These are phyloP conservation scores for Sclerotinia spermophila DNA, from an alignment of 2,329 filamentous ascomycete genomes.

Conservation along the genomic window DNA sequence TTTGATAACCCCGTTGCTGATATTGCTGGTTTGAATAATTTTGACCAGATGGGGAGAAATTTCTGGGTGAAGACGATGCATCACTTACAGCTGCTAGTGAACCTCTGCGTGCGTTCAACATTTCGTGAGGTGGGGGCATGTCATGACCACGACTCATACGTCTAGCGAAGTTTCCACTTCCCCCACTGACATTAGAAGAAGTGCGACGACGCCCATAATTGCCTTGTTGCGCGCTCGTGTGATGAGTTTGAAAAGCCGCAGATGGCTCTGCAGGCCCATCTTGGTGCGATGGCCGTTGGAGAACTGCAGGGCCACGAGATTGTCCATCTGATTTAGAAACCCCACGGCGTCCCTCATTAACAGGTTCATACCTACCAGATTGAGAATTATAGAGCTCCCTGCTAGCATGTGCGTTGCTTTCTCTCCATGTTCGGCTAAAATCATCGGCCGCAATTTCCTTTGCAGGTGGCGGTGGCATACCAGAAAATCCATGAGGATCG, in stretches of 20 bases:
- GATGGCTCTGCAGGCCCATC: slow-evolving; percentile 79
- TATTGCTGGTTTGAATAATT: slow-evolving; percentile 28
- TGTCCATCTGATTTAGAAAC: slow-evolving; percentile 65
- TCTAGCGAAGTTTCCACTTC: slow-evolving; percentile 64
- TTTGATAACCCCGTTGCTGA: slow-evolving; percentile 10
- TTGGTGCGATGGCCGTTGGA: slow-evolving; percentile 66
- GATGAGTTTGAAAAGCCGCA: slow-evolving; percentile 76
- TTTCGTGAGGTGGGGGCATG: slow-evolving; percentile 35
- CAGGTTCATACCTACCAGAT: slow-evolving; percentile 88
- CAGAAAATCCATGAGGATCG: slow-evolving; percentile 55
- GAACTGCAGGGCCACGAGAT: slow-evolving; percentile 68
- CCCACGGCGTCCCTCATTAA: slow-evolving; percentile 64
- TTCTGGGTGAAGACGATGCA: slow-evolving; percentile 47
- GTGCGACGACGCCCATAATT: slow-evolving; percentile 73
- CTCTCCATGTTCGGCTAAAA: slow-evolving; percentile 82
- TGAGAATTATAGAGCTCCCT: slow-evolving; percentile 93
- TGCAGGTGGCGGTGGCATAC: slow-evolving; percentile 51
- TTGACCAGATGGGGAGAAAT: slow-evolving; percentile 37
- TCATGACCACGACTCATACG: slow-evolving; percentile 38
- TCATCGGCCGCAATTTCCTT: slow-evolving; percentile 93
- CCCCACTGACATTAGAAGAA: slow-evolving; percentile 88
- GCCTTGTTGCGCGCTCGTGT: slow-evolving; percentile 61
- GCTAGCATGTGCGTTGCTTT: slow-evolving; percentile 58
- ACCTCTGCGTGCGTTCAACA: slow-evolving; percentile 44
- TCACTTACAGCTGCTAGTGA: slow-evolving; percentile 51